Evolutionary conservation across 257 asterid species (phyloP), one percentile per base, ranked within the genome.

Genomic region (Scutellaria baicalensis): DNA sequence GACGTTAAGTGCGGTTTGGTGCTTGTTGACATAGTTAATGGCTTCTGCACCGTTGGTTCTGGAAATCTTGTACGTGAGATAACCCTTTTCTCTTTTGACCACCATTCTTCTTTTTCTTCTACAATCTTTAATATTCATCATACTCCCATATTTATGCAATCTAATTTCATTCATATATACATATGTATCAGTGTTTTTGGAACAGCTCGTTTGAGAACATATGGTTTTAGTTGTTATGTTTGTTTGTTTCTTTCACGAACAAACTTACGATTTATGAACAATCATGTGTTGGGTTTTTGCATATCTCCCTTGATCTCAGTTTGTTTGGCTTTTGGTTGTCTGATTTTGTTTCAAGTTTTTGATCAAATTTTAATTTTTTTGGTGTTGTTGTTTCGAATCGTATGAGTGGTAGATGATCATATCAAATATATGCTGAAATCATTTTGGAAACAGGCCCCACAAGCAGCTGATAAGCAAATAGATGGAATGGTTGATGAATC

Each of bases 21-120:
- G 43, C 93, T 93, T 33, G 93, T 93, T 27, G 97, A 93, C 73
- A 70, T 93, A 75, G 81, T 90, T 55, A 90, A 93, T 80, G 98
- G 98, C 79, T 92, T 92, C 84, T 90, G 98, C 82, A 90, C 98
- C 12, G 91, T 88, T n/a, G 96, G 96, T 55, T 82, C 96, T 16
- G 98, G 98, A 51, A 79, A 84, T 84, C 77, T 93, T 90, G 97
- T 93, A 77, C 44, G 44, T 86, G 86, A n/a, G n/a, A 85, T 83
- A 68, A 18, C 31, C 66, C 64, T 6, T 70, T 56, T 36, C 6
- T 27, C 20, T 51, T 6, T 38, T 51, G 33, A 9, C 5, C 20
- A 38, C 5, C 27, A 48, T 67, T 50, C 35, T n/a, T 62, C 10
- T 40, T 44, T 40, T 1, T 40, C 33, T 27, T 27, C 33, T 27